Base-by-base conservation (phyloP, 768 basidiomycete species). In the Chalciporus chontae region DNA sequence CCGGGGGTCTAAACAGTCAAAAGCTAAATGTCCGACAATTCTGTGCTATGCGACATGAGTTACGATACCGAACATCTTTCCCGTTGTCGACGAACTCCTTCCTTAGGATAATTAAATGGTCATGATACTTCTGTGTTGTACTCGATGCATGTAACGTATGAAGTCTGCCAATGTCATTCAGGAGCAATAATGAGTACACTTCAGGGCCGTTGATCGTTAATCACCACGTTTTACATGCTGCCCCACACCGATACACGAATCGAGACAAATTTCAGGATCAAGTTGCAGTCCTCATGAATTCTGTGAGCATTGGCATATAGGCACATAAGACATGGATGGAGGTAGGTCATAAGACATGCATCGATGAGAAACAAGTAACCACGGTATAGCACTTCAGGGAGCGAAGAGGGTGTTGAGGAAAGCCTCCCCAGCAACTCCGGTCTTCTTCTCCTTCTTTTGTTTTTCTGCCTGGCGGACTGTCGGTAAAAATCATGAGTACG, bases 371-470 rank as follows among this genome's bases (percentile, higher is more conserved):
- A 38, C 11, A 36, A 42, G 32, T 40, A 36, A 44, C 40, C 47
- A 63, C 41, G 29, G 31, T 15, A 36, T 21, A n/a, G 36, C 29
- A 40, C 53, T 46, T 88, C 75, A 96, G 68, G 91, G 86, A 69
- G 94, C 87, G 60, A 90, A 84, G 65, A 97, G 80, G 55, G 78
- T 90, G 51, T 77, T 76, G 68, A 92, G 76, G 90, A 95, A 95
- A 42, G 80, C 78, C 72, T 90, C 83, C 66, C 87, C 84, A 52
- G 92, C 84, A 52, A 83, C 54, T 71, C 85, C 85, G 67, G 78
- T 69, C 76, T 85, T 84, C 78, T 80, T 79, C 43, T 54, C 55
- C 50, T 78, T 80, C 68, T 73, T 66, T 54, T 65, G 73, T 69
- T 82, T 81, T 72, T 78, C 76, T 68, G 48, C 71, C 66, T 91